phyloP scores from a whole-genome alignment of 140 eudicot genomes.

The Ambrosia hybrid region DNA sequence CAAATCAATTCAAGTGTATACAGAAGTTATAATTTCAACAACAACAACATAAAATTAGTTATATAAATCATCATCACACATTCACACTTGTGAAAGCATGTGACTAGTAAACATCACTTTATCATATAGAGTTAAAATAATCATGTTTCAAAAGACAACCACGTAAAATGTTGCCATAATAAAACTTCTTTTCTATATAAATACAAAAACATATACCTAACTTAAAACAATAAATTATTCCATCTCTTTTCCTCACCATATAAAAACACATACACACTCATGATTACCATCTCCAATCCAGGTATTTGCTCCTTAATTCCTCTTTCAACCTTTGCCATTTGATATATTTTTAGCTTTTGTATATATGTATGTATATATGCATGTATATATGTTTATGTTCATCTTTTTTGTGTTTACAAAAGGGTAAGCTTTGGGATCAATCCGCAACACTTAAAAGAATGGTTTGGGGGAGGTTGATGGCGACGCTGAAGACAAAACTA shows the following conservation, averaged over 20 bases:
- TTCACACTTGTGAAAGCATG: neutral
- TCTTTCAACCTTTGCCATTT: neutral
- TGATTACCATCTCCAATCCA: constrained; percentile 14
- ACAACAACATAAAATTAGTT: neutral
- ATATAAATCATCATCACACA: neutral
- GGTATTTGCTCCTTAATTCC: constrained; percentile 23
- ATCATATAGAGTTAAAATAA: neutral
- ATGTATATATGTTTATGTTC: neutral
- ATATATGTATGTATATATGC: neutral
- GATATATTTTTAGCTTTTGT: too few species aligned
- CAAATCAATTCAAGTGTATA: too few species aligned
- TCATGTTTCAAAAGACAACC: constrained; percentile 6
- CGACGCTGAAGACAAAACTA: constrained; percentile 57
- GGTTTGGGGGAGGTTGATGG: constrained; percentile 66
- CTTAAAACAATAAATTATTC: neutral
- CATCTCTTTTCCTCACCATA: constrained; percentile 14
- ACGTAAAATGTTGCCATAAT: neutral
- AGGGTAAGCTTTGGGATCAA: neutral
- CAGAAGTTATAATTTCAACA: too few species aligned
- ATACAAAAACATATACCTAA: constrained; percentile 4
- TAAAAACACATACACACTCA: constrained; percentile 1
- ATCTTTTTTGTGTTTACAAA: neutral
- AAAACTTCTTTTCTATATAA: neutral
- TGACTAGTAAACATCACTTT: neutral
- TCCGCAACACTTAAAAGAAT: constrained; percentile 11